phyloP scores from a whole-genome alignment of 352 stramenopile species.

The Pythium vanterpoolii region DNA sequence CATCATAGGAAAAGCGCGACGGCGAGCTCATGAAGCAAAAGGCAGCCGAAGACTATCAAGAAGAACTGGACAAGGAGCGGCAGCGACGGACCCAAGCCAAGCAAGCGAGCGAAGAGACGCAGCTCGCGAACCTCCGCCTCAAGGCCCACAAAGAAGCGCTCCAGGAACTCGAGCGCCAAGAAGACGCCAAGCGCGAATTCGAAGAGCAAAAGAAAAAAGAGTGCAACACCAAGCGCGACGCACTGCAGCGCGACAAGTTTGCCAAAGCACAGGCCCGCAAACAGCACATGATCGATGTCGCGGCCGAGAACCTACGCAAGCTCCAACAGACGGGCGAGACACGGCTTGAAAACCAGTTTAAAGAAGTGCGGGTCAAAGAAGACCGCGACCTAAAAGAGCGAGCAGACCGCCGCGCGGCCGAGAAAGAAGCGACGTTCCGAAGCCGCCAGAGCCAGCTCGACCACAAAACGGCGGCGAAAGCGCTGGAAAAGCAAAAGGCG shows the following conservation, averaged over 20 bases:
- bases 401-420: slow-evolving; percentile 54
- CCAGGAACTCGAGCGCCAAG: slow-evolving; percentile 51
- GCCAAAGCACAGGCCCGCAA: slow-evolving; percentile 57
- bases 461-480: slow-evolving; percentile 36
- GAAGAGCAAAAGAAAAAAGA: slow-evolving; percentile 68
- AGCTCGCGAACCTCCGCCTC: slow-evolving; percentile 62
- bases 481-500: slow-evolving; percentile 38
- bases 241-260: slow-evolving; percentile 57
- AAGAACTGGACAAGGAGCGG: slow-evolving; percentile 53
- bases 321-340: slow-evolving; percentile 59
- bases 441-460: slow-evolving; percentile 63
- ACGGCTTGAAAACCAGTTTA: slow-evolving; percentile 61
- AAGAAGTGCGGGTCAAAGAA: slow-evolving; percentile 71
- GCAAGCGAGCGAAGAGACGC: slow-evolving; percentile 58
- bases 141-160: slow-evolving; percentile 54
- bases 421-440: slow-evolving; percentile 56
- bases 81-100: slow-evolving; percentile 38
- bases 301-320: slow-evolving; percentile 66
- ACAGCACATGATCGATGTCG: slow-evolving; percentile 83
- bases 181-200: slow-evolving; percentile 70
- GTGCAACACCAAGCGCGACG: slow-evolving; percentile 58
- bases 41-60: slow-evolving; percentile 47
- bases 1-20: slow-evolving; percentile 54
- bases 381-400: slow-evolving; percentile 55
- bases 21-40: slow-evolving; percentile 63